These are phyloP conservation scores for Physocladia obscura DNA, from an alignment of 192 early-diverging fungal genomes.

Conservation along the genomic window DNA sequence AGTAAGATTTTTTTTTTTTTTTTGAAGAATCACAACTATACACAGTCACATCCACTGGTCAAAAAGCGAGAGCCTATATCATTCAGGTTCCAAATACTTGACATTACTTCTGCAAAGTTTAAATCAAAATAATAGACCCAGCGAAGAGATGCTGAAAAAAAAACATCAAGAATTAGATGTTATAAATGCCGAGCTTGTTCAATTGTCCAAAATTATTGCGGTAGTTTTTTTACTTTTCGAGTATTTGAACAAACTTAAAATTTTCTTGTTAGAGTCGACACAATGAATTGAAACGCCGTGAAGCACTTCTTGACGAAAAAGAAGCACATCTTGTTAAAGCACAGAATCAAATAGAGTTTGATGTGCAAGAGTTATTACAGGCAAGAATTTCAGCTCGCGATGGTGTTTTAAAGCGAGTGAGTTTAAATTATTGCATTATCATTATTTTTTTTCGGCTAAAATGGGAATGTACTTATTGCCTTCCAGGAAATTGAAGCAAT, in stretches of 20 bases:
- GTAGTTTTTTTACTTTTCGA: background rate
- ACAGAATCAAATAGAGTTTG: conserved; percentile 7
- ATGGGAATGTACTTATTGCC: background rate
- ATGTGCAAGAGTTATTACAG: background rate
- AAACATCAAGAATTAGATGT: conserved; percentile 11
- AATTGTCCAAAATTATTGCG: conserved; percentile 2
- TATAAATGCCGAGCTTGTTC: conserved; percentile 22
- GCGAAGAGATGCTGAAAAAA: conserved; percentile 6
- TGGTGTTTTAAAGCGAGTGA: conserved; percentile 12
- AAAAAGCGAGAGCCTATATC: background rate
- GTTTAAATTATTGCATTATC: background rate
- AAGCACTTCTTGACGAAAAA: background rate
- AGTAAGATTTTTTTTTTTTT: too few relatives aligned
- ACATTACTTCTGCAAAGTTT: background rate
- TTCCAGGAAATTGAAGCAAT: conserved; percentile 28
- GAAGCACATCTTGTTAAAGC: conserved; percentile 1
- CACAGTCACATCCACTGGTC: too few relatives aligned
- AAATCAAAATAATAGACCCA: background rate
- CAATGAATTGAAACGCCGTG: background rate
- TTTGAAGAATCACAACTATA: too few relatives aligned
- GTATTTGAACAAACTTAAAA: background rate
- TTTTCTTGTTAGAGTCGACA: background rate
- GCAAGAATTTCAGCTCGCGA: background rate
- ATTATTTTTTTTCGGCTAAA: background rate
- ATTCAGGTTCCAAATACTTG: background rate